Evolutionary conservation across 116 monocot species (phyloP).

Genomic region (Dioscorea cayenensis): DNA sequence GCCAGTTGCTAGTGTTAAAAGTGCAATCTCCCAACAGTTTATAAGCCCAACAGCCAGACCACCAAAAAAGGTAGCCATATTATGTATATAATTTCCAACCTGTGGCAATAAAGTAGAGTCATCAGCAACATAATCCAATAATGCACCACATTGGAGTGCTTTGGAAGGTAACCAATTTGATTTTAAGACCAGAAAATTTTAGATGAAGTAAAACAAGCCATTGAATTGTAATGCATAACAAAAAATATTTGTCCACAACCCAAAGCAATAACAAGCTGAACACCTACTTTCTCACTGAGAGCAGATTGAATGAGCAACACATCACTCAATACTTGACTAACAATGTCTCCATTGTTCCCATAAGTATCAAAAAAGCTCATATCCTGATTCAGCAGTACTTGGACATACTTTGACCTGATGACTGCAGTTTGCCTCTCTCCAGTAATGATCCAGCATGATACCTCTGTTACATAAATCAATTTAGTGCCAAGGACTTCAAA

Average conservation of each 20-base stretch:
- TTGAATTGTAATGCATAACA: background rate
- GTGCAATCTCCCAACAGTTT: slow-evolving; percentile 99
- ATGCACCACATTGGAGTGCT: too few relatives aligned
- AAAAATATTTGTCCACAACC: background rate
- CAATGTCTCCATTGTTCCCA: slow-evolving; percentile 99
- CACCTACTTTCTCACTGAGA: slow-evolving; percentile 92
- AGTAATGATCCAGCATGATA: slow-evolving; percentile 98
- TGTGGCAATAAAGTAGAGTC: slow-evolving; percentile 21
- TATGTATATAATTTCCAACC: slow-evolving; percentile 99
- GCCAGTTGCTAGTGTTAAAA: slow-evolving; percentile 83
- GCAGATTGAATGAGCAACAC: slow-evolving; percentile 98
- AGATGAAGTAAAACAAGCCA: background rate
- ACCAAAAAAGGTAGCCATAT: slow-evolving; percentile 98
- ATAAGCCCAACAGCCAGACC: slow-evolving; percentile 88
- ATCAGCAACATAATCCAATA: background rate
- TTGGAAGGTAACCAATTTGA: too few relatives aligned
- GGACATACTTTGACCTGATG: slow-evolving; percentile 96
- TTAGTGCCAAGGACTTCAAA: slow-evolving; percentile 5
- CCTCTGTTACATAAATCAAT: slow-evolving; percentile 52
- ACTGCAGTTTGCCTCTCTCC: slow-evolving; percentile 99
- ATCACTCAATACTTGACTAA: slow-evolving; percentile 99
- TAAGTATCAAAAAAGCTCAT: slow-evolving; percentile 99
- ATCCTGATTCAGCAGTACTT: slow-evolving; percentile 95
- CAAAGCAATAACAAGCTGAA: background rate
- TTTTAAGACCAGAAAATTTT: background rate